Evolutionary conservation across 371 early-diverging fungal genomes (phyloP).

Genomic region (Mortierella sp.): DNA sequence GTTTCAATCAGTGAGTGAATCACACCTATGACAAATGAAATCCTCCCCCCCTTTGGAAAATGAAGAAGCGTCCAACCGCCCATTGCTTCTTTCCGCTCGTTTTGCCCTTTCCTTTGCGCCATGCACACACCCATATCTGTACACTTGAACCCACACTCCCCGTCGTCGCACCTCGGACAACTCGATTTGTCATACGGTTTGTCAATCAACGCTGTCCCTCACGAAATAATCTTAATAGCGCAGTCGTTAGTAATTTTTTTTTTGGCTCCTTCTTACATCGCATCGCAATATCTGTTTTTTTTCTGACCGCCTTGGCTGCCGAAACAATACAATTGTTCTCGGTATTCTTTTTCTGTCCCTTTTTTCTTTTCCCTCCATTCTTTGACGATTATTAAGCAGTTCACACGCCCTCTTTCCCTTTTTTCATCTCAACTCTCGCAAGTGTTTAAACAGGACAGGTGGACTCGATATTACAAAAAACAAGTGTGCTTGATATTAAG

Average conservation of each 20-base stretch:
- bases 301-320: neutral
- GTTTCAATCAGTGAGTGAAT: neutral
- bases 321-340: neutral
- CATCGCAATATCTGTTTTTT: neutral
- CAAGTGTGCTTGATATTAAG: neutral
- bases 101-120: too few species aligned
- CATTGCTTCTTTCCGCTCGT: too few species aligned
- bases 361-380: neutral
- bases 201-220: conserved; percentile 1
- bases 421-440: neutral
- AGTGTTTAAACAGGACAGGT: too few species aligned
- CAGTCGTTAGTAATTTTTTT: neutral
- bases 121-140: neutral
- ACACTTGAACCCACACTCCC: neutral
- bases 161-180: neutral
- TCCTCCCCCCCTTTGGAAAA: neutral
- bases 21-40: neutral
- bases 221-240: neutral
- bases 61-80: conserved; percentile 2
- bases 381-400: neutral
- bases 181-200: neutral
- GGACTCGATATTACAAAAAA: neutral
- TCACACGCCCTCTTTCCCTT: neutral
- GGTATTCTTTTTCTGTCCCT: neutral
- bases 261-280: neutral